A percentile compares a stretch with the other conserved stretches of the same genome.
These are phyloP conservation scores for Basidiobolus meristosporus DNA, from an alignment of 371 early-diverging fungal species.

Conservation along the genomic window DNA sequence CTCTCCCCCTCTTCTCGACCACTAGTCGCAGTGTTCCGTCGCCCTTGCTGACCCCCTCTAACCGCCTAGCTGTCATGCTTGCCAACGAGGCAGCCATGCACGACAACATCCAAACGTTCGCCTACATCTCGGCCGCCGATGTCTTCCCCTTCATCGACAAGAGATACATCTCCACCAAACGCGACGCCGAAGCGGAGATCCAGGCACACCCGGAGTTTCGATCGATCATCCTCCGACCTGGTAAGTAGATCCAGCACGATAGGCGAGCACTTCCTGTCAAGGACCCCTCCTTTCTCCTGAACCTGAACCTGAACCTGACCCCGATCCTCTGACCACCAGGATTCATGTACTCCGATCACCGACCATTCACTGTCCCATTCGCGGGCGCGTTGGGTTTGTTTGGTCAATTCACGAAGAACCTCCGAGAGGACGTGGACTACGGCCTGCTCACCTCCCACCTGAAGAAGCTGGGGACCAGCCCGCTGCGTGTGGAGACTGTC, in stretches of 20 bases:
- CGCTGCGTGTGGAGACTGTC: background rate
- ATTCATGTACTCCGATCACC: conserved; percentile 33
- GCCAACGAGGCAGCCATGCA: conserved; percentile 22
- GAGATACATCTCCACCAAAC: conserved; percentile 54
- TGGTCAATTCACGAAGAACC: conserved; percentile 5
- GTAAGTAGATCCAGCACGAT: conserved; percentile 12
- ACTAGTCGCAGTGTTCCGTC: too few species aligned
- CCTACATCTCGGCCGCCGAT: conserved; percentile 49
- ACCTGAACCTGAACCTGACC: too few species aligned
- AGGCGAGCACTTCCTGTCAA: too few species aligned
- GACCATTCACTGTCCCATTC: conserved; percentile 34
- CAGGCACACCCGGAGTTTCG: conserved; percentile 16
- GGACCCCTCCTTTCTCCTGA: too few species aligned
- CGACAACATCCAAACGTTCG: conserved; percentile 30
- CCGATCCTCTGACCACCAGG: conserved; percentile 8
- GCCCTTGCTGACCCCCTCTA: too few species aligned
- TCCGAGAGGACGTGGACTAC: too few species aligned
- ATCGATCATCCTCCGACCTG: conserved; percentile 44
- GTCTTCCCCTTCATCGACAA: conserved; percentile 42
- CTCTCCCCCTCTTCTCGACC: conserved; percentile 3
- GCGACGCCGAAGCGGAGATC: conserved; percentile 30
- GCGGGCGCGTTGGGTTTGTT: conserved; percentile 26
- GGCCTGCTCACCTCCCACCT: background rate
- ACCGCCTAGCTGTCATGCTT: conserved; percentile 19
- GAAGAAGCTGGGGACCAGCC: background rate